Evolutionary conservation across 345 rosid genomes (phyloP).

Genomic region (Theobroma cacao): DNA sequence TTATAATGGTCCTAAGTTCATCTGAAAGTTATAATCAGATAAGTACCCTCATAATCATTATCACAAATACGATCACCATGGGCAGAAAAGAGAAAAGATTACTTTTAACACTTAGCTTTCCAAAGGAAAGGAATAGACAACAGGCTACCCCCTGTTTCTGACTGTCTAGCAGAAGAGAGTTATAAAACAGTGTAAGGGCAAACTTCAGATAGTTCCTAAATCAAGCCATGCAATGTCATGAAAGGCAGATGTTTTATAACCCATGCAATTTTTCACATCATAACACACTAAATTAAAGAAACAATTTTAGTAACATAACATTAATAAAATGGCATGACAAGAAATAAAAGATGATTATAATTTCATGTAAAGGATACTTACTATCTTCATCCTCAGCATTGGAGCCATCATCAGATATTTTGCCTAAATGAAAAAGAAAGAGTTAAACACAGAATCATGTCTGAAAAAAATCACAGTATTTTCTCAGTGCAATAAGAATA

Average conservation of each 20-base stretch:
- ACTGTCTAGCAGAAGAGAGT: background rate
- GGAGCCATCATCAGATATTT: conserved; percentile 38
- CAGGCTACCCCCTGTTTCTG: background rate
- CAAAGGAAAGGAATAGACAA: background rate
- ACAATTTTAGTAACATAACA: background rate
- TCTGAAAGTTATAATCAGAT: background rate
- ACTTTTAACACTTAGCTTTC: background rate
- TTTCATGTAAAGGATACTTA: conserved; percentile 22
- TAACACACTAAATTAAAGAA: background rate
- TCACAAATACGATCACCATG: background rate
- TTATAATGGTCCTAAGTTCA: background rate
- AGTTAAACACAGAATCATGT: background rate
- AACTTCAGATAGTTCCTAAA: background rate
- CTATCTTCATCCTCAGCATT: conserved; percentile 38
- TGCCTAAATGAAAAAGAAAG: conserved; percentile 31
- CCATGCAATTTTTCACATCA: background rate
- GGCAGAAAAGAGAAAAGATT: background rate
- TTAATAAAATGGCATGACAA: background rate
- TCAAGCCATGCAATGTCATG: background rate
- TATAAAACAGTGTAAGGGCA: background rate
- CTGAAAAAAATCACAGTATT: background rate
- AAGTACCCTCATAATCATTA: conserved; percentile 1
- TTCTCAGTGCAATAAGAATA: background rate
- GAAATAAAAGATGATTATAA: background rate
- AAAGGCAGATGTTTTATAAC: background rate